A percentile compares a stretch with the other conserved stretches of the same genome.
Evolutionary conservation across 164 flowering plant genomes (phyloP).

Genomic region (Piper longum): DNA sequence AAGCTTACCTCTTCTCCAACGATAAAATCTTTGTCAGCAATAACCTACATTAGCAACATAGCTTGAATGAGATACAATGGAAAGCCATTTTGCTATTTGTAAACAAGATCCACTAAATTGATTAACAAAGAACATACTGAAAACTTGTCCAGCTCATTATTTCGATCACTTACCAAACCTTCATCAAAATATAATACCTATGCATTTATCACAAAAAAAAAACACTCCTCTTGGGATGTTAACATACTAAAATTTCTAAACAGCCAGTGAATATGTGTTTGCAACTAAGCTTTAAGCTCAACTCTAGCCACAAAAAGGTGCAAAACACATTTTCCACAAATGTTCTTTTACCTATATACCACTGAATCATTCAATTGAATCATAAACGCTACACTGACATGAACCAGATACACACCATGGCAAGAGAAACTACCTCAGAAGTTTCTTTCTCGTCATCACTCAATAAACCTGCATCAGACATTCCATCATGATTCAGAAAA

Average conservation of each 20-base stretch:
- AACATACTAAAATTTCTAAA: too few species aligned
- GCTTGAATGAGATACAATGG: not conserved
- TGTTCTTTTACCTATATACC: not conserved
- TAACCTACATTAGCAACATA: slow-evolving; percentile 36
- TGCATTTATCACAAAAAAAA: too few species aligned
- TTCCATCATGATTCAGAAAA: slow-evolving; percentile 67
- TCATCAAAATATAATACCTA: too few species aligned
- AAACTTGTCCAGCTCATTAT: too few species aligned
- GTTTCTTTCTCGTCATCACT: slow-evolving; percentile 36
- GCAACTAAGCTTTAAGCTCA: too few species aligned
- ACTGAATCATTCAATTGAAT: not conserved
- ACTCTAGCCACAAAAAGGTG: too few species aligned
- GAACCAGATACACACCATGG: not conserved
- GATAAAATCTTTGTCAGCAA: slow-evolving; percentile 63
- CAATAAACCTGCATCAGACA: slow-evolving; percentile 36
- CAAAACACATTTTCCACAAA: too few species aligned
- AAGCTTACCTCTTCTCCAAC: slow-evolving; percentile 57
- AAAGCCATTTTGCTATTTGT: not conserved
- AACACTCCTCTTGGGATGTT: too few species aligned
- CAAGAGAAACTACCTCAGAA: slow-evolving; percentile 40
- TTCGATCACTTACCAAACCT: too few species aligned
- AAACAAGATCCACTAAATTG: not conserved
- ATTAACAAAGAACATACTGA: not conserved
- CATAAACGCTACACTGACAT: not conserved
- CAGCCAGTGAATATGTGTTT: too few species aligned